Evolutionary conservation across 1,284 basidiomycete species (phyloP).

Genomic region (Thecaphora thlaspeos): DNA sequence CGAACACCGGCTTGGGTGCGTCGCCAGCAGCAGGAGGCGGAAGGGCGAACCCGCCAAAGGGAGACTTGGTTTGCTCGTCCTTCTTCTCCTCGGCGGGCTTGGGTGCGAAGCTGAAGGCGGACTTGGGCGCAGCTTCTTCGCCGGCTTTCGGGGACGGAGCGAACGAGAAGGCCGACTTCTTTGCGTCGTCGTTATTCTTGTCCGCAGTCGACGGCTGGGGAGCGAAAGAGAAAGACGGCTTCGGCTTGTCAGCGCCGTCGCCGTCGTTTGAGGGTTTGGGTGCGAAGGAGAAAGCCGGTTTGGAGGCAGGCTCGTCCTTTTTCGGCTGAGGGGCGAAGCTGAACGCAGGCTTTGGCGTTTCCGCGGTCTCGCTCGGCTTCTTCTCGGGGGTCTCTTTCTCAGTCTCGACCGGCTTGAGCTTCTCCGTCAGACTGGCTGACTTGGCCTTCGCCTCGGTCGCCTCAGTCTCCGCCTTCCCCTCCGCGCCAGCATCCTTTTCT

Average conservation of each 20-base stretch:
- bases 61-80: neutral
- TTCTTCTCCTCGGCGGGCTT: neutral
- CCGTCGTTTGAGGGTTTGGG: too few relatives aligned
- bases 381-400: neutral
- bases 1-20: neutral
- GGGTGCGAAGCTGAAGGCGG: neutral
- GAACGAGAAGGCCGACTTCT: neutral
- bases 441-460: too few relatives aligned
- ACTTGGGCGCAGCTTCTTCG: neutral
- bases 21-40: neutral
- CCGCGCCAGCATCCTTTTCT: constrained; percentile 2
- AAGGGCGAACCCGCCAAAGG: neutral
- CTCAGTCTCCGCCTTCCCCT: too few relatives aligned
- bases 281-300: constrained; percentile 5
- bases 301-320: constrained; percentile 2
- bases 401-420: neutral
- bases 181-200: neutral
- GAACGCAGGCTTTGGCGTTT: constrained; percentile 7
- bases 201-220: too few relatives aligned
- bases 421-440: too few relatives aligned
- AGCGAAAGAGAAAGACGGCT: constrained; percentile 17
- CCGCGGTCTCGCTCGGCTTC: neutral
- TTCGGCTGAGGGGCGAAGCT: constrained; percentile 9
- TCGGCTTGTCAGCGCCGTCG: neutral
- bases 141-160: too few relatives aligned